Evolutionary conservation across 2,329 filamentous ascomycete genomes (phyloP).

Genomic region (Cladorrhinum sp.): DNA sequence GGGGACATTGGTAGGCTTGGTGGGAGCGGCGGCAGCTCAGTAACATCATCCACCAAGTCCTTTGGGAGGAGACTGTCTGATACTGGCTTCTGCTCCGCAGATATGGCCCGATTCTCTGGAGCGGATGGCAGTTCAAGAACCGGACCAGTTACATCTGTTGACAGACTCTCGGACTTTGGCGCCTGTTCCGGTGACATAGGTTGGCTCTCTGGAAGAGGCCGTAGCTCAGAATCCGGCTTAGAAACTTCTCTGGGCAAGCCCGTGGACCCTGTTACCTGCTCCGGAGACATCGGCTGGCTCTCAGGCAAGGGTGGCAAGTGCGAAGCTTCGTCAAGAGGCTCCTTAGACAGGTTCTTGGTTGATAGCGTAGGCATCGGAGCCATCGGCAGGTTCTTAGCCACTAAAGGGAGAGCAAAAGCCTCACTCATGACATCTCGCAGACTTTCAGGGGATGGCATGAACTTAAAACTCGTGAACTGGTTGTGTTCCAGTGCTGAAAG

Average conservation of each 20-base stretch:
- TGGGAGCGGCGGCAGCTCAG: not conserved
- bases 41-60: not conserved
- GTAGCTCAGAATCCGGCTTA: not conserved
- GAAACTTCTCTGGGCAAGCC: not conserved
- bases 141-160: not conserved
- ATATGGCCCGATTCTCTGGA: not conserved
- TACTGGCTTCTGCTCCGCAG: not conserved
- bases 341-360: not conserved
- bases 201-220: not conserved
- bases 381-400: constrained; percentile 2
- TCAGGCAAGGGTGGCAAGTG: not conserved
- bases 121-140: not conserved
- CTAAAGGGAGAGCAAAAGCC: not conserved
- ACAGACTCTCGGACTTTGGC: not conserved
- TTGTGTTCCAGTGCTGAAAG: not conserved
- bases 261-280: not conserved
- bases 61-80: not conserved
- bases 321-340: not conserved
- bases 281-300: not conserved
- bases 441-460: not conserved
- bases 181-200: not conserved
- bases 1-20: constrained; percentile 1
- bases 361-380: not conserved
- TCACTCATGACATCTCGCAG: not conserved
- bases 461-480: not conserved